phyloP scores from a whole-genome alignment of 495 filamentous ascomycete genomes.

The Penicillium malachiteum region DNA sequence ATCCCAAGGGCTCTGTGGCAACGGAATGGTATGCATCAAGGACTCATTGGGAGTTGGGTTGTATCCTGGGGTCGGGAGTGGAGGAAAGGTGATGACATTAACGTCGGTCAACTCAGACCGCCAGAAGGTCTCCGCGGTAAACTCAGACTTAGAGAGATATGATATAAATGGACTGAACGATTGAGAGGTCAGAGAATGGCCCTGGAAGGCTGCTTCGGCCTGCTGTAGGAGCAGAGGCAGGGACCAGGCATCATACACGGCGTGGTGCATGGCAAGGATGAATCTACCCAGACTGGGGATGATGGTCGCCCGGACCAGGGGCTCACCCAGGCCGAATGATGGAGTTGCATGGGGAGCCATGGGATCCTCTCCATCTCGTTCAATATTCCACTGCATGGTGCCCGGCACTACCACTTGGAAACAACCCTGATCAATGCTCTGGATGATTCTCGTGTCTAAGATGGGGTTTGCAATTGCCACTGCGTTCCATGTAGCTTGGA shows the following conservation, averaged over 20 bases:
- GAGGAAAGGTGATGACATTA: not conserved
- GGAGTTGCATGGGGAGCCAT: constrained; percentile 38
- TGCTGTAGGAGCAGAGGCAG: constrained; percentile 48
- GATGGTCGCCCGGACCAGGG: constrained; percentile 30
- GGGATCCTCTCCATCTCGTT: too few relatives aligned
- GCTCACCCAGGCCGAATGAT: constrained; percentile 46
- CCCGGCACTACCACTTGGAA: too few relatives aligned
- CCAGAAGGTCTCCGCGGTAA: not conserved
- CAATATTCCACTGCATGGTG: constrained; percentile 43
- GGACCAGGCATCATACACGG: constrained; percentile 43
- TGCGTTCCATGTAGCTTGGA: constrained; percentile 40
- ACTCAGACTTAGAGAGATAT: not conserved
- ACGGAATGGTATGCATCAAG: not conserved
- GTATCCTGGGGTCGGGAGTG: not conserved
- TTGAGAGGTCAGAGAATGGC: constrained; percentile 23
- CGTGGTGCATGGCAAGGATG: constrained; percentile 37
- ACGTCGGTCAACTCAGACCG: not conserved
- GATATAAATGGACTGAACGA: too few relatives aligned
- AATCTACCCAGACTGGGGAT: constrained; percentile 38
- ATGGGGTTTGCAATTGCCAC: constrained; percentile 40
- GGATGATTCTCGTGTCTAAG: constrained; percentile 53
- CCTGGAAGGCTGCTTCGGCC: constrained; percentile 34
- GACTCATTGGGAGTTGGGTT: not conserved
- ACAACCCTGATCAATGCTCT: constrained; percentile 19
- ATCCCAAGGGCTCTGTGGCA: constrained; percentile 8